Evolutionary conservation across 1,284 basidiomycete species (phyloP).

Genomic region (Trichosporon faecale): DNA sequence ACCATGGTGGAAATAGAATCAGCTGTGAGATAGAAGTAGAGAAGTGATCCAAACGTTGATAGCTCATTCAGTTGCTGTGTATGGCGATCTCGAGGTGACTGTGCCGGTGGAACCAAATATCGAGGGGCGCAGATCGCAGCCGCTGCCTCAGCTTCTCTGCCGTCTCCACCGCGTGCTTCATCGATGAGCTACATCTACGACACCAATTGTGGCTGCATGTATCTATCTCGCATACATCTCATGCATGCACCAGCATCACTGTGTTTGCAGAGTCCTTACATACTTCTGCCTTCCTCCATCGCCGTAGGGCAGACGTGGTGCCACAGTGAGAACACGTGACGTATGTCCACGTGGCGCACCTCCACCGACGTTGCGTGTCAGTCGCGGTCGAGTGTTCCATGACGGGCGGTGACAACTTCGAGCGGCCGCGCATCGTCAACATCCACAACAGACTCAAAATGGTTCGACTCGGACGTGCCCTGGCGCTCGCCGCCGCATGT

Average conservation of each 20-base stretch:
- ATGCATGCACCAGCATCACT: too few species aligned
- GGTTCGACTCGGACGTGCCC: constrained; percentile 5
- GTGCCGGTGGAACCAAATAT: neutral
- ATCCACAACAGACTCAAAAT: neutral
- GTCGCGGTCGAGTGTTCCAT: neutral
- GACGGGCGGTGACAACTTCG: neutral
- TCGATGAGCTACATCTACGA: too few species aligned
- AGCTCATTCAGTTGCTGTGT: too few species aligned
- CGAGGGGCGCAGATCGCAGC: neutral
- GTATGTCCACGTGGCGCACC: neutral
- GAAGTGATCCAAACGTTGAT: too few species aligned
- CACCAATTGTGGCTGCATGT: too few species aligned
- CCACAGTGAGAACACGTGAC: neutral
- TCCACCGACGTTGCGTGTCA: neutral
- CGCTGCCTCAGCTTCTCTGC: neutral
- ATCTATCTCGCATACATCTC: too few species aligned
- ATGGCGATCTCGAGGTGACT: neutral
- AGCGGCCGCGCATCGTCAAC: neutral
- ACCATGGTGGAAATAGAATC: neutral
- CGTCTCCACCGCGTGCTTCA: neutral
- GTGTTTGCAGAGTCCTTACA: too few species aligned
- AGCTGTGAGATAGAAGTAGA: too few species aligned
- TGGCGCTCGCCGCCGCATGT: constrained; percentile 6
- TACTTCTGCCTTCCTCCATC: neutral
- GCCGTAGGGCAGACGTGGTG: neutral